A percentile compares a stretch with the other conserved stretches of the same genome.
Conservation (phyloP, 2,329 filamentous ascomycete genomes). For the Botryotinia calthae region DNA sequence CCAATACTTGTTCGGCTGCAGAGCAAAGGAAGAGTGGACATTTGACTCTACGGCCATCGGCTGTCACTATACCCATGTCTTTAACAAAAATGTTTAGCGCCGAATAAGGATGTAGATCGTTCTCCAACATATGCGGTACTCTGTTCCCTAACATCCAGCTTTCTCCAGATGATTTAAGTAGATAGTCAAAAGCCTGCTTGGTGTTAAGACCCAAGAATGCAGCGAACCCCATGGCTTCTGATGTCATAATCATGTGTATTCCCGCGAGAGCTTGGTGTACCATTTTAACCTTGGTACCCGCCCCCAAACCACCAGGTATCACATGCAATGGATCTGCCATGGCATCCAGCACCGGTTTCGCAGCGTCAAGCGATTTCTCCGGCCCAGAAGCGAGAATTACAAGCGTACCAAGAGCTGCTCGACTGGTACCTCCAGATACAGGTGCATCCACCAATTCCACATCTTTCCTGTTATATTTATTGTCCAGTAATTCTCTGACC, state of each 20-base stretch:
- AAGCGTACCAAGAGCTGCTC: conserved; percentile 68
- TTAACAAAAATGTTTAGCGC: conserved; percentile 41
- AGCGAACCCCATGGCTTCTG: conserved; percentile 61
- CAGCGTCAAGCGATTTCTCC: conserved; percentile 36
- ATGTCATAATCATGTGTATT: conserved; percentile 59
- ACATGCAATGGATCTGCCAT: conserved; percentile 58
- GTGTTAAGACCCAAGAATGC: conserved; percentile 53
- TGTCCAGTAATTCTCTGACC: conserved; percentile 55
- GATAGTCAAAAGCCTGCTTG: conserved; percentile 42
- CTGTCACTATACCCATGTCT: conserved; percentile 40
- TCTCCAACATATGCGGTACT: conserved; percentile 52
- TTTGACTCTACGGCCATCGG: conserved; percentile 34
- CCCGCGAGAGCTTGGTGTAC: conserved; percentile 47
- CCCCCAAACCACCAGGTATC: conserved; percentile 58
- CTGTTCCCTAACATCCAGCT: conserved; percentile 58
- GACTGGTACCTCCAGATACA: conserved; percentile 67
- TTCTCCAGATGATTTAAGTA: conserved; percentile 25
- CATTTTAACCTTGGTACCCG: conserved; percentile 61
- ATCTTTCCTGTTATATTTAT: conserved; percentile 57
- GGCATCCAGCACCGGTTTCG: conserved; percentile 27
- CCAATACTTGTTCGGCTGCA: conserved; percentile 39
- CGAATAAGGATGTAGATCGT: conserved; percentile 45
- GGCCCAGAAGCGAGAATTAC: conserved; percentile 71
- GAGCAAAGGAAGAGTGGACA: conserved; percentile 42
- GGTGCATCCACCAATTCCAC: conserved; percentile 68